Evolutionary conservation across 2,329 filamentous ascomycete genomes (phyloP).

Genomic region (Knufia fluminis): DNA sequence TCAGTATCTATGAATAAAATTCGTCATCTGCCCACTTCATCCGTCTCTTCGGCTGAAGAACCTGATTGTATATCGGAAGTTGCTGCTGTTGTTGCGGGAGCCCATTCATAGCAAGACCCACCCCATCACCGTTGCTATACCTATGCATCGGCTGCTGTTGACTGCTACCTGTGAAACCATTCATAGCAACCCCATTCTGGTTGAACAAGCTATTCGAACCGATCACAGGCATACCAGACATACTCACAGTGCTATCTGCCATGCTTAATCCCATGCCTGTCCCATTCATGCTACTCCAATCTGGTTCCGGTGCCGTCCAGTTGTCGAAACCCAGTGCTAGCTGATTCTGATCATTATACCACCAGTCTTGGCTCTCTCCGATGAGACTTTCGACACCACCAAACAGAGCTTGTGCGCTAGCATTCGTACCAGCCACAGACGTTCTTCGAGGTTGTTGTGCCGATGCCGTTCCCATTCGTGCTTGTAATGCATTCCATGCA

Average conservation of each 20-base stretch:
- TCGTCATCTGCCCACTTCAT: conserved; percentile 1
- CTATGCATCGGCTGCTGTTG: neutral
- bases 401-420: conserved; percentile 44
- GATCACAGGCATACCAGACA: neutral
- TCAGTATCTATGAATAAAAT: neutral
- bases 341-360: conserved; percentile 53
- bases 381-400: conserved; percentile 52
- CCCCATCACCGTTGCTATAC: neutral
- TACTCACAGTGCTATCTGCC: neutral
- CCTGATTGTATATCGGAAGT: neutral
- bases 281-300: conserved; percentile 15
- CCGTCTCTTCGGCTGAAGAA: conserved; percentile 4
- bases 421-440: conserved; percentile 27
- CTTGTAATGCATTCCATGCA: conserved; percentile 28
- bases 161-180: neutral
- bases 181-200: neutral
- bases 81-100: conserved; percentile 1
- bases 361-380: conserved; percentile 56
- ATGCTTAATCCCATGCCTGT: neutral
- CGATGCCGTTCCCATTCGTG: conserved; percentile 17
- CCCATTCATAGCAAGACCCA: neutral
- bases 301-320: conserved; percentile 36
- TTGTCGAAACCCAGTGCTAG: conserved; percentile 54
- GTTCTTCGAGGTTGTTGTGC: conserved; percentile 22
- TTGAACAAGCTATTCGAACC: neutral